A percentile compares a stretch with the other conserved stretches of the same genome.
phyloP scores from a whole-genome alignment of 2,329 filamentous ascomycete species.

The Proliferodiscus dingleyae region DNA sequence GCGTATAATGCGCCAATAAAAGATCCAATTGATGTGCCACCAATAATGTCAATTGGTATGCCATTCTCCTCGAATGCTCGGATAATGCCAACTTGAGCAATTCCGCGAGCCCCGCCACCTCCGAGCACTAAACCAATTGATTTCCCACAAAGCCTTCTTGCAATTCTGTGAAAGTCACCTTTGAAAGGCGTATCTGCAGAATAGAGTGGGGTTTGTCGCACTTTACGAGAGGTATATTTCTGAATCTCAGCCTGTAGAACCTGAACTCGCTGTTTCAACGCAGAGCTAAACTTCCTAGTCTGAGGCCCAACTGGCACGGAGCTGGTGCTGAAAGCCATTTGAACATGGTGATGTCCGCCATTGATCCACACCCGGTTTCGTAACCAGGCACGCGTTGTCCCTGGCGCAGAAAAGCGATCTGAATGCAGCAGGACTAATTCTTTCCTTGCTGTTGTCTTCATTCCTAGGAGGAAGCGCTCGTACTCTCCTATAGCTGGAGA shows the following conservation, averaged over 20 bases:
- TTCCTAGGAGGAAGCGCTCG: slow-evolving; percentile 90
- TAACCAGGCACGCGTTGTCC: slow-evolving; percentile 83
- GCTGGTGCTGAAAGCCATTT: slow-evolving; percentile 82
- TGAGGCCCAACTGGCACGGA: slow-evolving; percentile 71
- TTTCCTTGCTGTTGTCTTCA: slow-evolving; percentile 94
- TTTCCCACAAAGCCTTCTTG: slow-evolving; percentile 84
- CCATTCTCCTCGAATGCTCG: slow-evolving; percentile 92
- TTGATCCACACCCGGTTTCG: slow-evolving; percentile 96
- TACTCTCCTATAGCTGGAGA: slow-evolving; percentile 93
- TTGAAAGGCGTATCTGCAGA: slow-evolving; percentile 90
- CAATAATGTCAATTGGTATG: slow-evolving; percentile 91
- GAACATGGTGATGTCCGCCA: slow-evolving; percentile 93
- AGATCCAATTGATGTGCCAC: slow-evolving; percentile 91
- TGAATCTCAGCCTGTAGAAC: slow-evolving; percentile 95
- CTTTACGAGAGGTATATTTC: slow-evolving; percentile 91
- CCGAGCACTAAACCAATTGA: slow-evolving; percentile 92
- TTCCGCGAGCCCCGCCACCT: slow-evolving; percentile 86
- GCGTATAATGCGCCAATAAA: slow-evolving; percentile 96
- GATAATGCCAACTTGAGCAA: slow-evolving; percentile 91
- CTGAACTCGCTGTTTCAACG: slow-evolving; percentile 87
- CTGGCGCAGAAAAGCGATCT: slow-evolving; percentile 80
- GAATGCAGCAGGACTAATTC: slow-evolving; percentile 84
- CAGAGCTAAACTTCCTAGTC: slow-evolving; percentile 74
- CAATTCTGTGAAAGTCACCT: slow-evolving; percentile 91
- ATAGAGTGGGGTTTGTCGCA: slow-evolving; percentile 85